phyloP scores from a whole-genome alignment of 352 stramenopile genomes.

The Phytophthora constricta region DNA sequence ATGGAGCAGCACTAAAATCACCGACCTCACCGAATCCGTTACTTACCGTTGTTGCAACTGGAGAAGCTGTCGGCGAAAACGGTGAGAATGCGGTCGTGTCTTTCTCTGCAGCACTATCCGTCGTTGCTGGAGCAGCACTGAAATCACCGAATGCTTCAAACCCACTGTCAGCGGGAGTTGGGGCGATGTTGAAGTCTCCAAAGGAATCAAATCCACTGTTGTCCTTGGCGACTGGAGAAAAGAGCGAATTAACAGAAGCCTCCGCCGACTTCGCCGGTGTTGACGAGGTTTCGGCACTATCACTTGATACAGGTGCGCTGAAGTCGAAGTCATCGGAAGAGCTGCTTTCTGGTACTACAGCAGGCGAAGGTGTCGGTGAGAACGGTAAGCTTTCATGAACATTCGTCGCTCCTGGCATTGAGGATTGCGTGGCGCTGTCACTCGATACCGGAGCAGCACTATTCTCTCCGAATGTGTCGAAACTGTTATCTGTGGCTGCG shows the following conservation, averaged over 20 bases:
- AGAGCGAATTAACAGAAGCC: slow-evolving; percentile 22
- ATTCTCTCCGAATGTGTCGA: slow-evolving; percentile 7
- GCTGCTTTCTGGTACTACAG: not conserved
- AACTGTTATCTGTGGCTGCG: not conserved
- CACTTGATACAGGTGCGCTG: not conserved
- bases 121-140: slow-evolving; percentile 15
- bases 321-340: slow-evolving; percentile 12
- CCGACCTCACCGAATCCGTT: slow-evolving; percentile 26
- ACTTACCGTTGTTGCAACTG: not conserved
- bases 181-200: slow-evolving; percentile 19
- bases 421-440: not conserved
- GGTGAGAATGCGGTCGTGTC: not conserved
- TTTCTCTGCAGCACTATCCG: not conserved
- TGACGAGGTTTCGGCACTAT: not conserved
- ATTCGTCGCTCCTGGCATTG: not conserved
- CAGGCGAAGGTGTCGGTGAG: slow-evolving; percentile 1
- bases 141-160: slow-evolving; percentile 37
- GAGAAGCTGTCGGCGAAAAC: no score
- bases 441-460: slow-evolving; percentile 3
- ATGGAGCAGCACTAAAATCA: slow-evolving; percentile 32
- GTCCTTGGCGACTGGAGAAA: slow-evolving; percentile 18
- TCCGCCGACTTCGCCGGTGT: slow-evolving; percentile 1
- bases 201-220: slow-evolving; percentile 20
- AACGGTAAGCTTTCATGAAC: not conserved
- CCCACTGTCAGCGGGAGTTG: not conserved